Evolutionary conservation across 164 flowering plant species (phyloP), one percentile per base, ranked within the genome.

Genomic region (Amborella trichopoda): DNA sequence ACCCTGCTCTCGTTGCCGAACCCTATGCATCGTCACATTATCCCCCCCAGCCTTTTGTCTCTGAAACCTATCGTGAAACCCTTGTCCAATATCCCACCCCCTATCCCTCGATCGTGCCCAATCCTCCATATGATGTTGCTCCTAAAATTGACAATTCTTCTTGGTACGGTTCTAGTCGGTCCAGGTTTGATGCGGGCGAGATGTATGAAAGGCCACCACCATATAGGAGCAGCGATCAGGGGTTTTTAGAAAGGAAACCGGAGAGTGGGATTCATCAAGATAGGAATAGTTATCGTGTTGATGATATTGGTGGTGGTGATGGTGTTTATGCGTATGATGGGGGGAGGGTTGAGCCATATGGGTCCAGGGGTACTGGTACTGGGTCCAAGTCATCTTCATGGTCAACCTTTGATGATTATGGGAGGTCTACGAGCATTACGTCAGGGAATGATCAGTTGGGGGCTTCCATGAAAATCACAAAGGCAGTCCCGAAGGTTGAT

Each of bases 401-500:
- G 71, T 44, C 77, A 2, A 30, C 37, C 25, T 90, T 91, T 49
- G 98, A 91, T 70, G 98, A 91, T 68, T 91, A 80, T 55, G 96
- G 98, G 40, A 75, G 98, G 67, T 52, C 94, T 1, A 48, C 59
- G 34, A 60, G 69, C 44, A 23, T 53, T 32, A 22, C 57, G 14
- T 36, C 65, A 8, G 59, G 51, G 49, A 66, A 59, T 24, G 55
- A 71, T 51, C 52, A 61, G 50, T 36, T 10, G 23, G 34, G 59
- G 41, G 20, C 20, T 11, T 64, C 71, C 3, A 50, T 57, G 14
- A 84, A 84, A 71, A 74, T 91, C 44, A 87, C 80, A 60, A 75
- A 67, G 60, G 99, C 96, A 1, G 82, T 78, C 1, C 99, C 99
- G 0, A 87, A 84, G 73, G 75, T 63, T 16, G 96, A 87, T 23